Conservation (phyloP, 23 red algal species). For the Agarophyton chilense region DNA sequence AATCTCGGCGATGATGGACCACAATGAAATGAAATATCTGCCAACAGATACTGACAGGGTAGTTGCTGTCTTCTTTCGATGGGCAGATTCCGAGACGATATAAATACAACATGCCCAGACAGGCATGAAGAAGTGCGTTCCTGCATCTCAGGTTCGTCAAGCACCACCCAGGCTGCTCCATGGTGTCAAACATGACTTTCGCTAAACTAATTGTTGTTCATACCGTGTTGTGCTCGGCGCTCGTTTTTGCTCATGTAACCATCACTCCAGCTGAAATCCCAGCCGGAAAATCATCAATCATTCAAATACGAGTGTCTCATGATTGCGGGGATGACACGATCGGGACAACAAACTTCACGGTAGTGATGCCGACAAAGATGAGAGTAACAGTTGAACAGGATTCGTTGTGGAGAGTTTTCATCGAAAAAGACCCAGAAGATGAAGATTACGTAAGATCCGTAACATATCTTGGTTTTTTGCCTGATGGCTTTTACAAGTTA, state of each 20-base stretch:
- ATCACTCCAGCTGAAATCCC: slow-evolving; percentile 26
- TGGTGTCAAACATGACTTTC: not conserved
- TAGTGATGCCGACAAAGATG: slow-evolving; percentile 46
- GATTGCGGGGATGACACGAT: slow-evolving; percentile 80
- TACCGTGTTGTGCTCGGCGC: not conserved
- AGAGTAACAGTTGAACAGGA: slow-evolving; percentile 58
- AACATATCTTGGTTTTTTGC: slow-evolving; percentile 72
- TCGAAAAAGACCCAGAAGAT: slow-evolving; percentile 28
- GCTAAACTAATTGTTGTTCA: not conserved
- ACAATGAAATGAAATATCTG: no score
- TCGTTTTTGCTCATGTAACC: slow-evolving; percentile 42
- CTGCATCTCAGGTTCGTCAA: no score
- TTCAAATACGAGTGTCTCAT: slow-evolving; percentile 47
- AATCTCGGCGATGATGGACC: no score
- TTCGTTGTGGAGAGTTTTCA: slow-evolving; percentile 42
- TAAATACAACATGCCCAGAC: no score
- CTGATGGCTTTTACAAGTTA: slow-evolving; percentile 63
- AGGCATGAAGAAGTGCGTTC: no score
- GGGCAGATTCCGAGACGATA: no score
- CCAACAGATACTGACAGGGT: no score
- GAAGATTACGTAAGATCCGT: slow-evolving; percentile 24
- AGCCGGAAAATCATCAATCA: slow-evolving; percentile 35
- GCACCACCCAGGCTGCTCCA: no score
- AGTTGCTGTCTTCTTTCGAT: no score
- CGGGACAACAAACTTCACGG: slow-evolving; percentile 71